Evolutionary conservation across 2,329 filamentous ascomycete genomes (phyloP), one percentile per base, ranked within the genome.

Genomic region (Colletotrichum melonis): DNA sequence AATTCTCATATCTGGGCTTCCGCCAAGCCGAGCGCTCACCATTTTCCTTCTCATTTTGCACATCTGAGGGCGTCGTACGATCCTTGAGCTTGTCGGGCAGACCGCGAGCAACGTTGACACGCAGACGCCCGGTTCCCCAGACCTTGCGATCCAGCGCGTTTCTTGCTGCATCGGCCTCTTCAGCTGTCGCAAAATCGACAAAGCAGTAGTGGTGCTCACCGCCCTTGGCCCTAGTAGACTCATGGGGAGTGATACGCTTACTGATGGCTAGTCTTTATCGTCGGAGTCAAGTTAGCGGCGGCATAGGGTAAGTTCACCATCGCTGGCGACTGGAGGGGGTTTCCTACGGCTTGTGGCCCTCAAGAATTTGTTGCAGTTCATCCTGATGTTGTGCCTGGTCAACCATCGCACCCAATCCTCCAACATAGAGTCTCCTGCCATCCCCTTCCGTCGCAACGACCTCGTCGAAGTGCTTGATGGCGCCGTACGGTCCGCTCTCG

Each of bases 121-220:
- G 67, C 35, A 73, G 2, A 0, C 4, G 11, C 0, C 49, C 76
- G 3, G 78, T 79, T 24, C 80, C 72, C 0, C 81, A 76, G 1
- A 75, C 57, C 32, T 75, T 77, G 1, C 83, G 83, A 65, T 85
- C 77, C 14, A 90, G 73, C 1, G 81, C 81, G 8, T 83, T 77
- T 71, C 89, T 84, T 26, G 90, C 91, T 11, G 81, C 80, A 42
- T 86, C 80, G 0, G 89, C 89, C 74, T 92, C 88, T 65, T 90
- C 86, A 0, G 82, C 78, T 6, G 85, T 88, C 60, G 82, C 83
- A 69, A 93, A 87, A 76, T 93, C 90, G n/a, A 93, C 89, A 72
- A 92, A 93, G 76, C 90, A 89, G 80, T 90, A 92, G 81, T 92
- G 88, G 77, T 90, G 86, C 75, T 89, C 87, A 35, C 89, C 89